Base-by-base conservation (phyloP, 768 basidiomycete species). In the Rhizopogon vinicolor region DNA sequence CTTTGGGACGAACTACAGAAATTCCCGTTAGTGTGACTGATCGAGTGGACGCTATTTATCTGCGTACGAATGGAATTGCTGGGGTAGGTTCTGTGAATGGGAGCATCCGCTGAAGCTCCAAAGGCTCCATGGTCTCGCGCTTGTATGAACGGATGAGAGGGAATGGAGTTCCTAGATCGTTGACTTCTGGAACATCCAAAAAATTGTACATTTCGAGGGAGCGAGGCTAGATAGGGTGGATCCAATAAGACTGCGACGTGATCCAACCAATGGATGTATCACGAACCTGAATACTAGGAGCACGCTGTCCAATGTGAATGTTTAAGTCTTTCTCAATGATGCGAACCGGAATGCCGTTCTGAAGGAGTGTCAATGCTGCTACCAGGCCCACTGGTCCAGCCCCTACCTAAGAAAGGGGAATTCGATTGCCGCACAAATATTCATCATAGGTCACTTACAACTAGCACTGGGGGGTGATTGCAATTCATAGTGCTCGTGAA, bases 281-380 rank as follows among this genome's bases (percentile, higher is more conserved):
- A 51, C 62, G 10, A 31, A 73, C 73, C 66, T 70, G 68, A 25
- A 76, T 68, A 13, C 68, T 73, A 7, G 70, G 65, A 10, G 72
- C 74, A 6, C 75, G 70, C 54, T 74, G 69, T 2, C 76, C 75
- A 13, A 73, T 55, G 25, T 68, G 68, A 10, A 66, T 69, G 9
- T 64, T 48, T 0, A 68, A 55, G 33, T 56, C 41, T 29, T 56
- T 56, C 2, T 51, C 40, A 10, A 52, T 56, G 41, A 56, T 56
- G 29, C 29, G 29, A 31, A 31, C 29, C 8, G 29, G 2, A 31
- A 31, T 31, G 29, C 8, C 29, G 8, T 58, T 58, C 25, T 44
- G 48, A 33, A 59, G 40, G 33, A 56, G 50, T 3, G 55, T 50
- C 50, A 56, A 56, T 12, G 55, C 55, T 33, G 55, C 50, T 10